Evolutionary conservation across 176 grass and related monocot species (phyloP).

Genomic region (Ensete glaucum): DNA sequence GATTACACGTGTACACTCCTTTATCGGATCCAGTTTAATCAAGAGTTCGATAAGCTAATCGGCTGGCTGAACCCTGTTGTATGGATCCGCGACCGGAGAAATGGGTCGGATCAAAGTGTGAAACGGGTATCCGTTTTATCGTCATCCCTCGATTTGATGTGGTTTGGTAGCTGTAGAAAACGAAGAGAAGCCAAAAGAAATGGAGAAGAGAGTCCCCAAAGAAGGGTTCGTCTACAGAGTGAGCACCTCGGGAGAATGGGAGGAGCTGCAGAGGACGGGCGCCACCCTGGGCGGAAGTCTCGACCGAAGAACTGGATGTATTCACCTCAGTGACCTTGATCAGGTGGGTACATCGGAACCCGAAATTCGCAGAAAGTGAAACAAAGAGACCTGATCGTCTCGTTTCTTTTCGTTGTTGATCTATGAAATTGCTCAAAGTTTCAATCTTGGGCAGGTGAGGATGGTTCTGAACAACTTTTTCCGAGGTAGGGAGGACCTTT

Average conservation of each 20-base stretch:
- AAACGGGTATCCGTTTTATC: too few species aligned
- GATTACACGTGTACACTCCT: too few species aligned
- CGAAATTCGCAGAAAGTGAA: background rate
- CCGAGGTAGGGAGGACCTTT: constrained; percentile 41
- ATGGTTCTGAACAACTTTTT: constrained; percentile 59
- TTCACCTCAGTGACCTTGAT: constrained; percentile 65
- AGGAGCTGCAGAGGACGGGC: constrained; percentile 39
- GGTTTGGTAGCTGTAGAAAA: too few species aligned
- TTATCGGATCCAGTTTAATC: too few species aligned
- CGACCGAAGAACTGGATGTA: constrained; percentile 48
- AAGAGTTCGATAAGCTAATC: too few species aligned
- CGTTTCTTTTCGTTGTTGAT: background rate
- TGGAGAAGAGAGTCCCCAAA: constrained; percentile 18
- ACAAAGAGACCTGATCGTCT: background rate
- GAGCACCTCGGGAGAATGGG: constrained; percentile 46
- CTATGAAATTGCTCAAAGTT: background rate
- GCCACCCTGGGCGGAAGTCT: constrained; percentile 40
- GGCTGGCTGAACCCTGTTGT: too few species aligned
- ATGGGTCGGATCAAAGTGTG: too few species aligned
- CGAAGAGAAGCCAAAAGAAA: background rate
- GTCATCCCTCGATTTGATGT: too few species aligned
- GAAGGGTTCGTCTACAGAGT: constrained; percentile 54
- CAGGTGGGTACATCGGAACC: constrained; percentile 23
- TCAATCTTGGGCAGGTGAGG: constrained; percentile 42
- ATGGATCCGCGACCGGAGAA: too few species aligned